Base-by-base conservation (phyloP, 2,329 filamentous ascomycete genomes). In the Stachybotrys chartarum region DNA sequence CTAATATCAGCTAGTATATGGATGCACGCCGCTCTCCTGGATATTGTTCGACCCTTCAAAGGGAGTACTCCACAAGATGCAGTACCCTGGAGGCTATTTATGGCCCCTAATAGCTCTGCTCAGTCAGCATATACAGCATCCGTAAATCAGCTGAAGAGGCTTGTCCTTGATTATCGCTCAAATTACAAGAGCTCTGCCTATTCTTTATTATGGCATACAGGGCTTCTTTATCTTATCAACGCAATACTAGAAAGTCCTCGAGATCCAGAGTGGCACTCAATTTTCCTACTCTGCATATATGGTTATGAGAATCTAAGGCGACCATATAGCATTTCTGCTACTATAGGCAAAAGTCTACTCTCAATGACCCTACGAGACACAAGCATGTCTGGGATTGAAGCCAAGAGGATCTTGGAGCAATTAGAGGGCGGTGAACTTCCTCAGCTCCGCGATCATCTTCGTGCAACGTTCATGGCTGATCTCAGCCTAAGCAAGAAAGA, bases 161-260 rank as follows among this genome's bases (percentile, higher is more conserved):
- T 75, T 1, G 61, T 75, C 6, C 54, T 74, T 24, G 61, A 66
- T 12, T 75, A 72, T 55, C 68, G 71, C 16, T 61, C 62, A 17
- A 62, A 64, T 3, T 66, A 72, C 49, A 53, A 59, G 7, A 66
- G 65, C 8, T 71, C 72, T 3, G 61, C 64, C 1, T 72, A 69
- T 53, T 69, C 70, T 1, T 66, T 75, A 7, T 60, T 75, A 3
- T 76, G 72, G 72, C 70, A 75, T 51, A 73, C 64, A 4, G 72
- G 69, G 2, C 59, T 76, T 18, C 66, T 71, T 2, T 75, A 74
- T 42, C 62, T 75, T 0, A 62, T 68, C 6, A 75, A 75, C 39
- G 71, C 69, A 5, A 65, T 74, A 11, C 58, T 74, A 0, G 60
- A 63, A 16, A 60, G 65, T 10, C 64, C 59, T 1, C 55, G 61